Base-by-base conservation (phyloP, 768 basidiomycete genomes). In the Collybiopsis luxurians region DNA sequence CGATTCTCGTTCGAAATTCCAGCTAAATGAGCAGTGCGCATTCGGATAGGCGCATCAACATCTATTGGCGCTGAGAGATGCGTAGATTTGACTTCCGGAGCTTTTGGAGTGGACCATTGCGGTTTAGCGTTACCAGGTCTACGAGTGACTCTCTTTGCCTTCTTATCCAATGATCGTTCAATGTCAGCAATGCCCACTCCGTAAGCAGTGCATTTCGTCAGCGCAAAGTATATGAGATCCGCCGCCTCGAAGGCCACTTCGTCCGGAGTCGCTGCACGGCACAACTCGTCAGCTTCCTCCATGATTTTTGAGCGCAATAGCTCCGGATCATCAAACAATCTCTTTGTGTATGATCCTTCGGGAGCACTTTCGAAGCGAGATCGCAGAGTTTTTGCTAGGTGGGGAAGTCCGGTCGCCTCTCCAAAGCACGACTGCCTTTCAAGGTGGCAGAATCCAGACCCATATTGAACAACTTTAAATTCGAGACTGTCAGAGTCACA, bases 281-380 rank as follows among this genome's bases (percentile, higher is more conserved):
- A 96, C n/a, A 99, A 81, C 70, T 99, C 97, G 64, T 96, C 92
- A 0, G 97, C 97, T 69, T 99, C 97, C 71, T 99, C 97, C 86
- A 90, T 92, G 61, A 99, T 94, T 78, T 99, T 99, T 51, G 94
- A 88, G 45, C 79, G 82, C 44, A 98, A 76, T n/a, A 99, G 79
- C 45, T 79, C 81, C 4, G 87, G 74, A 67, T 98, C 92, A 42
- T 80, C 77, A 72, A 98, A 97, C 26, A 99, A 74, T 53, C 92
- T 78, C 50, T 81, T 84, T 17, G 97, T 98, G 71, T 99, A 99
- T 1, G 92, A 95, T 4, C 94, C 95, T 62, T 87, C 86, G 0
- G 95, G 95, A 0, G 96, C 93, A 24, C 82, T 80, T 31, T 74
- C 72, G 44, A 90, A 74, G 40, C 97, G 83, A 2, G 86, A 81